Conservation (phyloP, 345 rosid species). For the Bruguiera parviflora region DNA sequence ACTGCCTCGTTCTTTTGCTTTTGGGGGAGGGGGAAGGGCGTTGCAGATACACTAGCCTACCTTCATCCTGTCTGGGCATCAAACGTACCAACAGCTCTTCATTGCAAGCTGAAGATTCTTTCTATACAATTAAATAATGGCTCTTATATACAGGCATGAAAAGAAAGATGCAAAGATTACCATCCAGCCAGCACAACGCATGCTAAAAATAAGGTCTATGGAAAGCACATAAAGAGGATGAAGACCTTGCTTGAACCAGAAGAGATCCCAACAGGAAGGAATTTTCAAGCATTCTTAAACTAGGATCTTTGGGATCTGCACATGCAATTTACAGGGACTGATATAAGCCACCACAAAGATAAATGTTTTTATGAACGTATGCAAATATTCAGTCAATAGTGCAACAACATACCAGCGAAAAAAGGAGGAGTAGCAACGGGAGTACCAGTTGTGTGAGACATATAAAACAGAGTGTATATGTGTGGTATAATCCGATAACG, state of each 20-base stretch:
- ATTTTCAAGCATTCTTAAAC: constrained; percentile 62
- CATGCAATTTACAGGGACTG: constrained; percentile 1
- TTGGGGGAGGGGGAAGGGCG: too few relatives aligned
- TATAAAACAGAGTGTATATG: constrained; percentile 76
- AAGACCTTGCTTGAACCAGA: constrained; percentile 68
- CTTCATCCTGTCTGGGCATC: too few relatives aligned
- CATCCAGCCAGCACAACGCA: too few relatives aligned
- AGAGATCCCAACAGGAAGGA: constrained; percentile 83
- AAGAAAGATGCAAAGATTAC: too few relatives aligned
- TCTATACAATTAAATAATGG: too few relatives aligned
- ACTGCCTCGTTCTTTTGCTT: too few relatives aligned
- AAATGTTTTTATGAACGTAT: constrained; percentile 3
- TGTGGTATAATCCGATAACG: constrained; percentile 83
- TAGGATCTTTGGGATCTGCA: constrained; percentile 78
- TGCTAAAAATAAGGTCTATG: not conserved
- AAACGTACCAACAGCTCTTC: too few relatives aligned
- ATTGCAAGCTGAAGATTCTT: too few relatives aligned
- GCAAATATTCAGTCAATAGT: constrained; percentile 5
- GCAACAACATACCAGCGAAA: constrained; percentile 61
- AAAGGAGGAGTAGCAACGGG: constrained; percentile 77
- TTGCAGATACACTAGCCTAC: too few relatives aligned
- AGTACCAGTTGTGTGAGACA: constrained; percentile 69
- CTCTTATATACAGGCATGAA: too few relatives aligned
- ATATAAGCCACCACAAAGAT: constrained; percentile 1
- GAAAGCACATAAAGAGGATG: constrained; percentile 4